Evolutionary conservation across 192 early-diverging fungal species (phyloP).

Genomic region (Rhizophagus sp.): DNA sequence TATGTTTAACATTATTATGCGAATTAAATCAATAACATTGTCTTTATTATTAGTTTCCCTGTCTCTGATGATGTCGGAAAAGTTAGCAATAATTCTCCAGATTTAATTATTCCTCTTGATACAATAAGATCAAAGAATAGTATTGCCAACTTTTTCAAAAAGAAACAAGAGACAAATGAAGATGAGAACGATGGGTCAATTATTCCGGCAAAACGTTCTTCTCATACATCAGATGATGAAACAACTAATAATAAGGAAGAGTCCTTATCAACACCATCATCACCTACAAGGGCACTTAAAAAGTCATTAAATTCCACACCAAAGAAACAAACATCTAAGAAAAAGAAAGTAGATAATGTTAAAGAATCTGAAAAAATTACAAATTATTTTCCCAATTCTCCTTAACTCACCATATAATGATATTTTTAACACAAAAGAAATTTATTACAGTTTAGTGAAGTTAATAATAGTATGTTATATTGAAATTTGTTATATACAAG

Average conservation of each 20-base stretch:
- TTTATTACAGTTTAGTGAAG: no score
- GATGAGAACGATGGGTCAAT: background rate
- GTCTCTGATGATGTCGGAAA: conserved; percentile 50
- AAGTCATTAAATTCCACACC: background rate
- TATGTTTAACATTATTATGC: background rate
- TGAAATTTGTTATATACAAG: no score
- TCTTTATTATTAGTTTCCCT: conserved; percentile 44
- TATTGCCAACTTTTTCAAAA: background rate
- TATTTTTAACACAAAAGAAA: no score
- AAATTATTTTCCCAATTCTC: background rate
- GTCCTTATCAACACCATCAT: background rate
- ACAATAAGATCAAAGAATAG: conserved; percentile 4
- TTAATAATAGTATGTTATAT: no score
- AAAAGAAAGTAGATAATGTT: background rate
- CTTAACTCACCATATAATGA: background rate
- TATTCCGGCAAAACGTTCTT: background rate
- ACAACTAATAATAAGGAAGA: background rate
- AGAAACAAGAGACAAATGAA: background rate
- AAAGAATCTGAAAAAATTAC: background rate
- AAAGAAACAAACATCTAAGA: background rate
- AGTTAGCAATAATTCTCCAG: conserved; percentile 45
- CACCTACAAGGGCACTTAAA: background rate
- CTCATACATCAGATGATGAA: background rate
- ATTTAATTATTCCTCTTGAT: conserved; percentile 48
- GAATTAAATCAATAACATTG: background rate